Conservation (phyloP, 768 basidiomycete genomes). For the Amanita pseudoporphyria region DNA sequence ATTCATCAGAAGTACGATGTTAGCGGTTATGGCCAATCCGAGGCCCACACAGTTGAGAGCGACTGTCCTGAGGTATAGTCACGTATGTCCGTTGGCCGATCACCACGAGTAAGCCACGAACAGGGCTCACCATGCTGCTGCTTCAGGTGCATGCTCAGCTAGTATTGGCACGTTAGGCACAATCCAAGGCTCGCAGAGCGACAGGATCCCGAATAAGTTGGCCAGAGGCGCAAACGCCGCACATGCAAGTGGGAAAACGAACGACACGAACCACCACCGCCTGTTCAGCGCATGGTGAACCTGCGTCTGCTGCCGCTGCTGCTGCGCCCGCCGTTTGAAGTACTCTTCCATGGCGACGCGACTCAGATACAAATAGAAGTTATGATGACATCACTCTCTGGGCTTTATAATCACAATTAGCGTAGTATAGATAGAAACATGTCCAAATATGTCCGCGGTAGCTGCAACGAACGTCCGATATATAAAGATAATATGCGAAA, state of each 20-base stretch:
- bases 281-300: constrained; percentile 10
- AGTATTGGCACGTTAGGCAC: constrained; percentile 12
- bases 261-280: constrained; percentile 32
- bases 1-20: constrained; percentile 26
- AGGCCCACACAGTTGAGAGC: constrained; percentile 24
- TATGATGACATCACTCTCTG: no score
- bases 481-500: no score
- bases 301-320: neutral
- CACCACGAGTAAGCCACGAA: neutral
- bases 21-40: constrained; percentile 23
- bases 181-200: constrained; percentile 27
- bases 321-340: neutral
- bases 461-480: no score
- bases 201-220: constrained; percentile 29
- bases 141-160: constrained; percentile 17
- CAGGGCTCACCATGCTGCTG: constrained; percentile 21
- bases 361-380: no score
- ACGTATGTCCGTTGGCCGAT: neutral
- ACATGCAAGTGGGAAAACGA: constrained; percentile 30
- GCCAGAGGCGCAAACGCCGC: constrained; percentile 33
- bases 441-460: no score
- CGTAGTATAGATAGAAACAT: no score
- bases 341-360: no score
- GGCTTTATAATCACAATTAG: no score
- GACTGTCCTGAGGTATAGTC: constrained; percentile 18